Percentiles rank a stretch among this genome's conserved stretches.
phyloP scores from a whole-genome alignment of 768 basidiomycete genomes.

The Psilocybe cubensis region DNA sequence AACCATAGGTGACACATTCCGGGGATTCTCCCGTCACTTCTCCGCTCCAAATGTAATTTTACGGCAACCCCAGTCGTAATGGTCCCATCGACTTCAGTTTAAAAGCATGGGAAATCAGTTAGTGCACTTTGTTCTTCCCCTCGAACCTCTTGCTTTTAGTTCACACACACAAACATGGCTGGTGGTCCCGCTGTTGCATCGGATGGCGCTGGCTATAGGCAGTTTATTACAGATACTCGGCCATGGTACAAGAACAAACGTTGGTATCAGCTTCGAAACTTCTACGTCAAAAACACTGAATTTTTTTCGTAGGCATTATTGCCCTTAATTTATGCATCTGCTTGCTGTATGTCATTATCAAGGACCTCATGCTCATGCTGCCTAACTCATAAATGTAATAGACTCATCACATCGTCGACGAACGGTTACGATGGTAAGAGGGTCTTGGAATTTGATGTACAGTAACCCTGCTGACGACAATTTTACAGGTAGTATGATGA shows the following conservation, averaged over 20 bases:
- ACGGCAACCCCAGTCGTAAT: neutral
- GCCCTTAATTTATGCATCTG: constrained; percentile 58
- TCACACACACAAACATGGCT: constrained; percentile 39
- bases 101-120: constrained; percentile 9
- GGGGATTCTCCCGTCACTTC: constrained; percentile 17
- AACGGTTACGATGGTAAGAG: constrained; percentile 61
- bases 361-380: constrained; percentile 18
- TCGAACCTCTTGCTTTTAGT: neutral
- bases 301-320: constrained; percentile 41
- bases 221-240: constrained; percentile 50
- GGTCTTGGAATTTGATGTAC: constrained; percentile 3
- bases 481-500: constrained; percentile 59
- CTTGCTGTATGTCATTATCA: constrained; percentile 44
- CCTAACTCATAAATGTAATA: constrained; percentile 17
- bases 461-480: constrained; percentile 2
- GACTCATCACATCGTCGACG: constrained; percentile 63
- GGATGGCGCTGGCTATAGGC: constrained; percentile 37
- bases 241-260: constrained; percentile 66
- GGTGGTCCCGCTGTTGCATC: constrained; percentile 42
- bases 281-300: neutral
- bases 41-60: constrained; percentile 11
- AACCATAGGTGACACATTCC: neutral
- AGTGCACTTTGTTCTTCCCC: neutral
- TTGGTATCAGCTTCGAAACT: constrained; percentile 22
- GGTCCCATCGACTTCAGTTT: neutral